Percentiles rank a stretch among this genome's conserved stretches.
phyloP scores from a whole-genome alignment of 2,329 filamentous ascomycete genomes.

The Alternaria sp. region DNA sequence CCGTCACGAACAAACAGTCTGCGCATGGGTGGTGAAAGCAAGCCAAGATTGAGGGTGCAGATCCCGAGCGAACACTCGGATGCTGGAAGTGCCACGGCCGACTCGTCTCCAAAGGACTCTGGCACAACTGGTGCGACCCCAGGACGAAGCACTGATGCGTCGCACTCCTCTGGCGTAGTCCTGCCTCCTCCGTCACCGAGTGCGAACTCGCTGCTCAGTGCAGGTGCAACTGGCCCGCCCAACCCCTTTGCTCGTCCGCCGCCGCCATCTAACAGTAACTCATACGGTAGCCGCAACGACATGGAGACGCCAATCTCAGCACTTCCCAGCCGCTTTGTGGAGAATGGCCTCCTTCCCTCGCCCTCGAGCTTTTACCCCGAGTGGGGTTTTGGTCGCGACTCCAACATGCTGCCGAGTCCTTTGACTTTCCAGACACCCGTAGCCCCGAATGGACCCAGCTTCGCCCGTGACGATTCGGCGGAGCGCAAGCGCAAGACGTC shows the following conservation, averaged over 20 bases:
- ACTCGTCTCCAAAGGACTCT: conserved; percentile 70
- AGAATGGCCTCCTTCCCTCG: conserved; percentile 85
- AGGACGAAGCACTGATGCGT: conserved; percentile 64
- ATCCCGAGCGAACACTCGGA: conserved; percentile 94
- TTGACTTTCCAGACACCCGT: conserved; percentile 89
- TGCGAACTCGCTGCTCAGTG: conserved; percentile 83
- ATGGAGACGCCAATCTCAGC: conserved; percentile 90
- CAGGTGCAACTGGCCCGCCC: conserved; percentile 88
- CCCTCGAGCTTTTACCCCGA: conserved; percentile 93
- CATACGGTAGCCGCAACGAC: conserved; percentile 49
- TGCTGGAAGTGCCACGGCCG: conserved; percentile 75
- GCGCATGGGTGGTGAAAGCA: conserved; percentile 71
- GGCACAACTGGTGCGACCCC: conserved; percentile 68
- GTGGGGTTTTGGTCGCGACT: conserved; percentile 82
- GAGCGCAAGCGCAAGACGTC: conserved; percentile 54
- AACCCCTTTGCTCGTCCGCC: conserved; percentile 94
- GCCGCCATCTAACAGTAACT: conserved; percentile 69
- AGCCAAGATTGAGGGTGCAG: conserved; percentile 89
- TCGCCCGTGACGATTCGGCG: conserved; percentile 53
- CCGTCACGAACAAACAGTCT: conserved; percentile 77
- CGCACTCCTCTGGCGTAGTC: conserved; percentile 75
- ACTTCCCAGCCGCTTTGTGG: conserved; percentile 89
- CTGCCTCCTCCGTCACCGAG: conserved; percentile 93
- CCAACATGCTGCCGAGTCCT: conserved; percentile 89
- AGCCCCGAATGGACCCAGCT: conserved; percentile 55